Base-by-base conservation (phyloP, 306 rosid species). In the Vachellia collinsii region DNA sequence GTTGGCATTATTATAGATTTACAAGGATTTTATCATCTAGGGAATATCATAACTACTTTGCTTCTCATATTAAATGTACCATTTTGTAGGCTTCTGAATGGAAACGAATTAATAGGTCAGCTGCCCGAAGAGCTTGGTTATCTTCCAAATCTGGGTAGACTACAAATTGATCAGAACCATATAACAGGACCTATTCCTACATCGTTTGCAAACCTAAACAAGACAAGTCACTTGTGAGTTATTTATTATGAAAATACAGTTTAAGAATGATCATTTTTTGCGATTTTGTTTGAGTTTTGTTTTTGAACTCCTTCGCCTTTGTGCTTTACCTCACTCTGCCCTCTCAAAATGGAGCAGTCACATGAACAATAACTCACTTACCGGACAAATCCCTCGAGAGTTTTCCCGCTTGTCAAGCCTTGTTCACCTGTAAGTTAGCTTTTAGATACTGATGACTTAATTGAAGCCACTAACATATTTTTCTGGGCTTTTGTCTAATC, bases 311-410 rank as follows among this genome's bases (percentile, higher is more conserved):
- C 39, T 81, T 80, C 29, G 46, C 46, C 23, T 50, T 59, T 68
- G 67, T 61, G 67, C 36, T 75, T 54, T 68, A n/a, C 62, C 1
- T 54, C 42, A 42, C 16, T 17, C 19, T 7, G 36, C 51, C 72
- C 48, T 8, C 51, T 8, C 20, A 38, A 66, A 77, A 82, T 85
- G 90, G 80, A 47, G 58, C 93, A 96, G 99, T 88, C 97, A 96
- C 89, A 93, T 96, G 98, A 96, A 96, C 88, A 93, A 96, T 91
- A 96, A 96, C 81, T 96, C 99, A 70, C 84, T 96, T 43, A 92
- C 94, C 22, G 99, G 98, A 47, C 91, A 80, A 78, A 89, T 96
- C 79, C 98, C 98, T 36, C 80, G 82, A 2, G 97, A 85, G 85
- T 89, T 96, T 56, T 88, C 87, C 36, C 77, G 34, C 78, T 84